These are phyloP conservation scores for Tulasnella sp. DNA, from an alignment of 768 basidiomycete genomes.

Conservation along the genomic window DNA sequence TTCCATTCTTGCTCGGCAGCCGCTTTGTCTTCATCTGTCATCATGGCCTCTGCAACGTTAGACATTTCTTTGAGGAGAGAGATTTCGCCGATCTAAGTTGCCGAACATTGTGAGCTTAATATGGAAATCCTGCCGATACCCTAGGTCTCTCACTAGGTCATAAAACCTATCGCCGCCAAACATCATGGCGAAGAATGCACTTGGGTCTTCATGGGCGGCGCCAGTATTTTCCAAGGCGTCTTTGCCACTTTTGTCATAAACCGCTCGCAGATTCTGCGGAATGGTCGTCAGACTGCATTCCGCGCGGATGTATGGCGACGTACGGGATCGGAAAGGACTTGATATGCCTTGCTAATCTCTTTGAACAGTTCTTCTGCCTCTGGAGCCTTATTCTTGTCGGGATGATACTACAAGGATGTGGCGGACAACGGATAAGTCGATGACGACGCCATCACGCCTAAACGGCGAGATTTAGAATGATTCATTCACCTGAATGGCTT, in stretches of 20 bases:
- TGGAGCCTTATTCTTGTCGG: constrained; percentile 86
- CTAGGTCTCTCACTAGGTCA: constrained; percentile 59
- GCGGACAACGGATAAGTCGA: too few species aligned
- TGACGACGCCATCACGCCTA: too few species aligned
- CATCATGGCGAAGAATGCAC: constrained; percentile 87
- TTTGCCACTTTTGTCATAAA: constrained; percentile 94
- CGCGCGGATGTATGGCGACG: constrained; percentile 21
- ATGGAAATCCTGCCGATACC: not conserved
- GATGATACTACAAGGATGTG: constrained; percentile 54
- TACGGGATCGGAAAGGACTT: constrained; percentile 76
- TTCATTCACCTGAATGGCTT: constrained; percentile 74
- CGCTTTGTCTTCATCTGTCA: constrained; percentile 84
- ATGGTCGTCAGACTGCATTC: not conserved
- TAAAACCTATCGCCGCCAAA: constrained; percentile 89
- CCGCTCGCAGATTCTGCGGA: constrained; percentile 59
- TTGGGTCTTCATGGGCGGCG: constrained; percentile 73
- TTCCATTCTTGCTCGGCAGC: constrained; percentile 52
- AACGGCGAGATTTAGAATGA: not conserved
- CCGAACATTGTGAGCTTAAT: constrained; percentile 6
- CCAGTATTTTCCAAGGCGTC: constrained; percentile 80
- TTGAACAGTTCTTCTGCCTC: constrained; percentile 96
- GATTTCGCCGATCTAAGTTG: constrained; percentile 81
- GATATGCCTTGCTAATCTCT: constrained; percentile 97
- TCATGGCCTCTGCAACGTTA: constrained; percentile 68
- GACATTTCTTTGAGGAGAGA: constrained; percentile 91